Evolutionary conservation across 306 rosid species (phyloP).

Genomic region (Medicago ruthenica): DNA sequence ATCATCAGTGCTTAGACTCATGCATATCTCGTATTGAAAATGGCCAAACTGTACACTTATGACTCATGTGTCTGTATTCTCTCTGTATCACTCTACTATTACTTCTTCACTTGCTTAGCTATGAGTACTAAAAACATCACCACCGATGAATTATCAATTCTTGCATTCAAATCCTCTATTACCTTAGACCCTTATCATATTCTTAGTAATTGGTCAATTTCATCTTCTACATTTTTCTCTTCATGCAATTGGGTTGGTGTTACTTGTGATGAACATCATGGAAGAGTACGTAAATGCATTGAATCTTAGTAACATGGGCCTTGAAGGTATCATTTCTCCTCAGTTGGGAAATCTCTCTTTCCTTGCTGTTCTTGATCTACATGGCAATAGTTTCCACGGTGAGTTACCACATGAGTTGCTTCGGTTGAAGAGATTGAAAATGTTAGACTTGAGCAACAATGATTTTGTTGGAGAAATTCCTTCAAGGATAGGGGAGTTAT

Average conservation of each 20-base stretch:
- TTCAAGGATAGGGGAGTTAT: background rate
- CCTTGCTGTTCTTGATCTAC: conserved; percentile 37
- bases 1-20: background rate
- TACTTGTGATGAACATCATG: background rate
- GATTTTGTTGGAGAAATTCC: background rate
- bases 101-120: background rate
- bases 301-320: conserved; percentile 20
- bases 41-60: background rate
- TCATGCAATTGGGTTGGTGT: conserved; percentile 33
- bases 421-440: background rate
- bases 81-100: background rate
- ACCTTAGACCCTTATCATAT: conserved; percentile 6
- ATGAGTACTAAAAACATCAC: background rate
- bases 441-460: conserved; percentile 16
- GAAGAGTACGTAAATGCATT: conserved; percentile 3
- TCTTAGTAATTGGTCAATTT: conserved; percentile 22
- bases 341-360: conserved; percentile 32
- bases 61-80: background rate
- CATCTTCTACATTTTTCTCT: background rate
- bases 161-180: conserved; percentile 32
- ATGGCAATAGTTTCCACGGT: background rate
- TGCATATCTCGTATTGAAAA: background rate
- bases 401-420: conserved; percentile 1
- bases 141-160: conserved; percentile 16
- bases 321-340: conserved; percentile 18